These are phyloP conservation scores for Alliaria petiolata DNA, from an alignment of 345 rosid species.

Conservation along the genomic window DNA sequence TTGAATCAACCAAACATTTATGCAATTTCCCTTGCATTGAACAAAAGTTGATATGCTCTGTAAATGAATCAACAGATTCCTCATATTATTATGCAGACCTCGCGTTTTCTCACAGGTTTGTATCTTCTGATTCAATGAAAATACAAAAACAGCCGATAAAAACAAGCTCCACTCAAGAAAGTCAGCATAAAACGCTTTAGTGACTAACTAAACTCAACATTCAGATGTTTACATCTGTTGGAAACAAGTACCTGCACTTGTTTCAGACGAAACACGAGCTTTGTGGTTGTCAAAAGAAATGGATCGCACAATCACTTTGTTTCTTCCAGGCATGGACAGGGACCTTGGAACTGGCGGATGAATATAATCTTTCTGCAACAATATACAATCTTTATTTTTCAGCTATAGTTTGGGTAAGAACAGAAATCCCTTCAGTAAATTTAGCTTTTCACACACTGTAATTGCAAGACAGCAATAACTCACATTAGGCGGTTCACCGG, in stretches of 20 bases:
- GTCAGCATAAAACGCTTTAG: background rate
- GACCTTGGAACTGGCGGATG: constrained; percentile 68
- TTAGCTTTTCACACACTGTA: background rate
- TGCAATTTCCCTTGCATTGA: background rate
- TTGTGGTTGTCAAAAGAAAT: constrained; percentile 54
- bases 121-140: background rate
- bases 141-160: no score
- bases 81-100: background rate
- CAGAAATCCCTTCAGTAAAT: background rate
- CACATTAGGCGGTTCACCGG: constrained; percentile 56
- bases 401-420: background rate
- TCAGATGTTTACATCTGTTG: background rate
- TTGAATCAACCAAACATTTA: background rate
- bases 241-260: constrained; percentile 48
- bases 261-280: constrained; percentile 38
- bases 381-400: background rate
- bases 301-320: constrained; percentile 73
- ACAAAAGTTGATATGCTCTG: background rate
- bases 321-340: constrained; percentile 70
- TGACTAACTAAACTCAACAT: background rate
- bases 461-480: constrained; percentile 22
- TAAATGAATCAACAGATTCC: background rate
- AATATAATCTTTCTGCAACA: constrained; percentile 53
- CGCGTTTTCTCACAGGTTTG: background rate
- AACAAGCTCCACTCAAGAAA: background rate